A percentile compares a stretch with the other conserved stretches of the same genome.
These are phyloP conservation scores for Apiospora pterosperma DNA, from an alignment of 2,329 filamentous ascomycete genomes.

Conservation along the genomic window DNA sequence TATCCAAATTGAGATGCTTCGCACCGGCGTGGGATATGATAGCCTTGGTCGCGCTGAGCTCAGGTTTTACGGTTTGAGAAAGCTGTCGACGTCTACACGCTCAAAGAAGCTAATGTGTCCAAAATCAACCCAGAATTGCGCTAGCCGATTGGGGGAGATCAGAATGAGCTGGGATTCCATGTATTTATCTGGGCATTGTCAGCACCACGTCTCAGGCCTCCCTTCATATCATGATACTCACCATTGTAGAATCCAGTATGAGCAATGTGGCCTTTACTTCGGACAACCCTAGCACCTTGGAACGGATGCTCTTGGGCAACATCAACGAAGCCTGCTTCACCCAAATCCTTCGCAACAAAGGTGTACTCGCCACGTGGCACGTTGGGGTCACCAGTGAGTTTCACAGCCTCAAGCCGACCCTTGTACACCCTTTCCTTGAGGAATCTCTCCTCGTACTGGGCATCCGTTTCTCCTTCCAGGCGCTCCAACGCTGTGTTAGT, in stretches of 20 bases:
- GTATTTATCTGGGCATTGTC: constrained; percentile 58
- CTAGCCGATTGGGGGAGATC: constrained; percentile 71
- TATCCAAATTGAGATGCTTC: not conserved
- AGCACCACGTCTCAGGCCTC: too few relatives aligned
- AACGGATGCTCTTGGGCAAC: constrained; percentile 67
- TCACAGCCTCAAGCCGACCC: constrained; percentile 77
- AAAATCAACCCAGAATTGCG: constrained; percentile 74
- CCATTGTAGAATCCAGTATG: constrained; percentile 67
- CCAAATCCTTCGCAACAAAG: constrained; percentile 77
- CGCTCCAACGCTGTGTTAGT: constrained; percentile 38
- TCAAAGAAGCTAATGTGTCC: constrained; percentile 59
- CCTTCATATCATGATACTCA: constrained; percentile 43
- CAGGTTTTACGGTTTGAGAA: constrained; percentile 26
- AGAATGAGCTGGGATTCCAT: constrained; percentile 75
- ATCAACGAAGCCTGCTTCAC: constrained; percentile 59
- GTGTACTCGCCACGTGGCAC: constrained; percentile 83
- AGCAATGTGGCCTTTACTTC: constrained; percentile 75
- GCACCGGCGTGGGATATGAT: not conserved
- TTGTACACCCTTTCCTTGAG: constrained; percentile 49
- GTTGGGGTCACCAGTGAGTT: constrained; percentile 88
- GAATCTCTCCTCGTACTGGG: constrained; percentile 43
- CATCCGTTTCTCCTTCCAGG: constrained; percentile 38
- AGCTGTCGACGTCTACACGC: constrained; percentile 55
- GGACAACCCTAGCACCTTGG: constrained; percentile 69
- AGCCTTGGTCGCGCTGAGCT: not conserved